Percentiles rank a stretch among this genome's conserved stretches.
These are phyloP conservation scores for Solanum tarijense DNA, from an alignment of 257 asterid species.

Conservation along the genomic window DNA sequence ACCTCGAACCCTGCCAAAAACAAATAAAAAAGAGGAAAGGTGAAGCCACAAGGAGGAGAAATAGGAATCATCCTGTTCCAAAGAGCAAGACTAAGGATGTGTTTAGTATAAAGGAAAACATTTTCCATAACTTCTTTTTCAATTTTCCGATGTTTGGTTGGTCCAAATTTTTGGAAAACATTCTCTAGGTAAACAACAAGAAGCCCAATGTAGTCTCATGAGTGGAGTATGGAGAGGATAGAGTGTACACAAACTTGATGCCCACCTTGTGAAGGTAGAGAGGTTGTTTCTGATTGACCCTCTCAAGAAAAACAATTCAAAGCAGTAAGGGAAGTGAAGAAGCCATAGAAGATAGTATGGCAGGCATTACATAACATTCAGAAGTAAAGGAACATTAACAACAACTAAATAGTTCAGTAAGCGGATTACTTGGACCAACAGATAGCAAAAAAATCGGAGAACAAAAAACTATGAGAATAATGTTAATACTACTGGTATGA, in stretches of 20 bases:
- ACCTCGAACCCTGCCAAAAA: conserved; percentile 14
- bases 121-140: neutral
- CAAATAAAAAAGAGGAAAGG: neutral
- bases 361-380: neutral
- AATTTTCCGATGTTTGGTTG: neutral
- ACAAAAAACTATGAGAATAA: neutral
- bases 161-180: neutral
- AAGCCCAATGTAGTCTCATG: neutral
- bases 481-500: neutral
- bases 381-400: neutral
- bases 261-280: neutral
- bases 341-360: neutral
- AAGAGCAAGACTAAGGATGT: neutral
- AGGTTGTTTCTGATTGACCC: neutral
- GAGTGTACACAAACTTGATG: neutral
- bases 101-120: neutral
- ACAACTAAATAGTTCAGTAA: neutral
- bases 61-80: neutral
- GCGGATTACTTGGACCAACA: neutral
- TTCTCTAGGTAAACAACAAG: neutral
- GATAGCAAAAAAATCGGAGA: neutral
- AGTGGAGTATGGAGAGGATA: neutral
- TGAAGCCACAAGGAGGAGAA: neutral
- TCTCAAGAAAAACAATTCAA: neutral
- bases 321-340: neutral